These are phyloP conservation scores for Chrysanthemum makinoi DNA, from an alignment of 129 eudicot genomes.

Conservation along the genomic window DNA sequence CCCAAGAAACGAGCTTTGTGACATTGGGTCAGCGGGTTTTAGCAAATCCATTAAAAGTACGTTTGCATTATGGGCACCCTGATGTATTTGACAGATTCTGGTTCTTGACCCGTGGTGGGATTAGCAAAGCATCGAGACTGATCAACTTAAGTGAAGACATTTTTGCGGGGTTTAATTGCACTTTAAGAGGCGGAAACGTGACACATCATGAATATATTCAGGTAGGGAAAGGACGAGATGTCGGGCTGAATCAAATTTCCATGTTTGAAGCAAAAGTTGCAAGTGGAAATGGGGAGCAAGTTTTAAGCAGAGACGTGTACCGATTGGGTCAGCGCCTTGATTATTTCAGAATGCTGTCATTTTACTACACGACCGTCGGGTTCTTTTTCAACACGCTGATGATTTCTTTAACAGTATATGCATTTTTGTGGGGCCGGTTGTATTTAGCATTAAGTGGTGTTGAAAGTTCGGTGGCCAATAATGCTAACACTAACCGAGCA, in stretches of 20 bases:
- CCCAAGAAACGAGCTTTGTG: slow-evolving; percentile 93
- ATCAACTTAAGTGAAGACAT: slow-evolving; percentile 93
- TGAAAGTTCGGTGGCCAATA: slow-evolving; percentile 45
- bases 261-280: slow-evolving; percentile 98
- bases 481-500: slow-evolving; percentile 59
- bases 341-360: slow-evolving; percentile 87
- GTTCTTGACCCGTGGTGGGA: slow-evolving; percentile 94
- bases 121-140: slow-evolving; percentile 84
- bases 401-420: slow-evolving; percentile 79
- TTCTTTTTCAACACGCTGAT: slow-evolving; percentile 78
- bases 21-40: slow-evolving; percentile 93
- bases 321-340: slow-evolving; percentile 92
- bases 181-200: slow-evolving; percentile 87
- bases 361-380: slow-evolving; percentile 88
- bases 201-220: slow-evolving; percentile 93
- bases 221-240: slow-evolving; percentile 96
- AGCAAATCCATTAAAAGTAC: slow-evolving; percentile 83
- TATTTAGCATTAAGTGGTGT: slow-evolving; percentile 85
- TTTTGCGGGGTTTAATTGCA: slow-evolving; percentile 94
- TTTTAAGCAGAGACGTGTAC: slow-evolving; percentile 80
- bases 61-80: slow-evolving; percentile 95
- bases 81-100: slow-evolving; percentile 92
- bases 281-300: slow-evolving; percentile 94
- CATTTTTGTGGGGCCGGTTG: slow-evolving; percentile 90
- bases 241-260: slow-evolving; percentile 82